Evolutionary conservation across 1,284 basidiomycete species (phyloP), one percentile per base, ranked within the genome.

Genomic region (Testicularia cyperi): DNA sequence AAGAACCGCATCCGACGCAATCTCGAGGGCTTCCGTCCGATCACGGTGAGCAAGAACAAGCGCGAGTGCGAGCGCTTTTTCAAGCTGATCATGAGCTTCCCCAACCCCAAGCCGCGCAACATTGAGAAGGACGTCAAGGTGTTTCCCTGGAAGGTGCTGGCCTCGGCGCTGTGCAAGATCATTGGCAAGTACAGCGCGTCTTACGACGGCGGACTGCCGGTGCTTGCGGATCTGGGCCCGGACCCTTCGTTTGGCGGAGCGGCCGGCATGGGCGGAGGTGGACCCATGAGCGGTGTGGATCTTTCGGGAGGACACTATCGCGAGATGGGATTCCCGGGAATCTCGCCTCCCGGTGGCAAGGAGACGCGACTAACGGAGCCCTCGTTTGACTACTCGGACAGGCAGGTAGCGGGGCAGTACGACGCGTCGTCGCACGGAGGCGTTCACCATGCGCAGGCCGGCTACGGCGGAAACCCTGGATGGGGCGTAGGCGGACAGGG

Each of bases 41-140:
- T 85, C 48, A 96, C 92, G 0, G 85, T 96, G 5, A 88, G 88
- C 34, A 97, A 96, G 79, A 84, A 84, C 72, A 88, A 90, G 69
- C 48, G 58, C 45, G 87, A 86, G 6, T 86, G 83, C 55, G 88
- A 90, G 69, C 81, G 82, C 19, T 91, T 96, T 79, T 97, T 96
- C 81, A 86, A 88, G 78, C 83, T 85, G 61, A 92, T 97, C 79
- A 96, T 97, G 92, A 85, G 88, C 45, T 94, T 95, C 72, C 88
- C 90, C 0, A 85, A 88, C 44, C 92, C 92, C 3, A 92, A 90
- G 77, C 92, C 92, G 5, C 82, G 94, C 40, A 92, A 94, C 77
- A 97, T 97, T 56, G 92, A 96, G 77, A 96, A 97, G 81, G 91
- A 95, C 71, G 83, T 97, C 75, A 97, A 97, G 79, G 91, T 96